A percentile compares a stretch with the other conserved stretches of the same genome.
These are phyloP conservation scores for Ensete ventricosum DNA, from an alignment of 176 grass and related monocot genomes.

Conservation along the genomic window DNA sequence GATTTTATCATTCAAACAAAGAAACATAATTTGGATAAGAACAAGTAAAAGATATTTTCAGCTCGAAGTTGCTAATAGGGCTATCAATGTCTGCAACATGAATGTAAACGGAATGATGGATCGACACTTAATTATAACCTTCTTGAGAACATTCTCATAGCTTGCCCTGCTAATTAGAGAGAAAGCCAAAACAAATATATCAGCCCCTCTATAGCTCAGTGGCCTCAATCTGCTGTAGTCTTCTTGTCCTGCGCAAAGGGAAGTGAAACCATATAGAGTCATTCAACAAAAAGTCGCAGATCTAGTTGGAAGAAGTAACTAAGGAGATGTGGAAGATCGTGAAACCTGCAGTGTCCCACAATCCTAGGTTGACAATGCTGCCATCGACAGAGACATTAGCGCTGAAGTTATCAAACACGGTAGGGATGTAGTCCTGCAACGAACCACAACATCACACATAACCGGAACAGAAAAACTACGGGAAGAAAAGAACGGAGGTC, in stretches of 20 bases:
- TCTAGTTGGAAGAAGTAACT: not conserved
- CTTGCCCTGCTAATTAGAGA: constrained; percentile 88
- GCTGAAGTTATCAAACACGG: constrained; percentile 80
- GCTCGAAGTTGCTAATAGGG: not conserved
- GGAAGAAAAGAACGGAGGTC: not conserved
- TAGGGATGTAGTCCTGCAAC: constrained; percentile 67
- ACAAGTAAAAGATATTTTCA: not conserved
- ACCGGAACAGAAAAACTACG: not conserved
- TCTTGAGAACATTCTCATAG: constrained; percentile 94
- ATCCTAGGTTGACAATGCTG: constrained; percentile 57
- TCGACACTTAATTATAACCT: constrained; percentile 26
- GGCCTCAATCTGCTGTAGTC: constrained; percentile 94
- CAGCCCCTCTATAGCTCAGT: constrained; percentile 79
- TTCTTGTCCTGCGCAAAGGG: constrained; percentile 55
- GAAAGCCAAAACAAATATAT: constrained; percentile 84
- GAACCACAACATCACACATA: not conserved
- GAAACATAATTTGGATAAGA: not conserved
- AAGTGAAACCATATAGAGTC: not conserved
- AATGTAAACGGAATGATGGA: not conserved
- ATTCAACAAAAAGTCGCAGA: not conserved
- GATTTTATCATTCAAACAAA: too few relatives aligned
- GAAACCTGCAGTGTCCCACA: constrained; percentile 58
- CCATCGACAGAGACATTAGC: constrained; percentile 72
- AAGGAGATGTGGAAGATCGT: not conserved
- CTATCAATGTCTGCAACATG: not conserved